A percentile compares a stretch with the other conserved stretches of the same genome.
Evolutionary conservation across 2,329 filamentous ascomycete species (phyloP).

Genomic region (Akanthomyces dipterigenus): DNA sequence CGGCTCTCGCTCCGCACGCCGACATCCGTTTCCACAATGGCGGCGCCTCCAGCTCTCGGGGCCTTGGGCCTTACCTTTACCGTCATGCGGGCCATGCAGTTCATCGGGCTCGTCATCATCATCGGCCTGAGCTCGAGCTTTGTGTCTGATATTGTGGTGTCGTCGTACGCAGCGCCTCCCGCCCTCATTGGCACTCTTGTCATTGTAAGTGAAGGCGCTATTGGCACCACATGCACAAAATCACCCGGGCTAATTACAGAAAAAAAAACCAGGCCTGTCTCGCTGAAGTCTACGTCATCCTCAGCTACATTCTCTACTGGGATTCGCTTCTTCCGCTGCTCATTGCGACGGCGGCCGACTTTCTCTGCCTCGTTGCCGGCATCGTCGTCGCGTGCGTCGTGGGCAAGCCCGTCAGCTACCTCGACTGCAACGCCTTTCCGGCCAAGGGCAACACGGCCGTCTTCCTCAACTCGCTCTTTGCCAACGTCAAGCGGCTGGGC

Average conservation of each 20-base stretch:
- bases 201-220: conserved; percentile 53
- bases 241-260: not conserved
- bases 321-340: conserved; percentile 71
- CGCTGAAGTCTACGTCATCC: conserved; percentile 69
- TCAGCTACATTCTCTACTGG: conserved; percentile 75
- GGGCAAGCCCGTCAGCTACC: conserved; percentile 72
- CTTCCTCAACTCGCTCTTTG: conserved; percentile 38
- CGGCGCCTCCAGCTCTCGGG: conserved; percentile 50
- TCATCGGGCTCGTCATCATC: conserved; percentile 64
- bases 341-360: conserved; percentile 59
- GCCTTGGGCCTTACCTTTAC: conserved; percentile 76
- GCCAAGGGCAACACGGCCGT: conserved; percentile 32
- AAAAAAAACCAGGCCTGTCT: conserved; percentile 58
- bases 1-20: conserved; percentile 36
- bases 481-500: conserved; percentile 32
- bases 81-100: conserved; percentile 62
- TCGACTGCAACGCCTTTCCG: conserved; percentile 58
- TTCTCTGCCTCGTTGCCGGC: conserved; percentile 65
- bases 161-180: conserved; percentile 58
- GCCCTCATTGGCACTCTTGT: conserved; percentile 72
- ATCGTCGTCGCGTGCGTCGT: conserved; percentile 71
- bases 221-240: not conserved
- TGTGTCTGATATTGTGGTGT: conserved; percentile 65
- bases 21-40: conserved; percentile 31
- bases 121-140: conserved; percentile 80